Percentiles rank a stretch among this genome's conserved stretches.
Evolutionary conservation across 495 filamentous ascomycete species (phyloP).

Genomic region (Hypoxylon intermedium): DNA sequence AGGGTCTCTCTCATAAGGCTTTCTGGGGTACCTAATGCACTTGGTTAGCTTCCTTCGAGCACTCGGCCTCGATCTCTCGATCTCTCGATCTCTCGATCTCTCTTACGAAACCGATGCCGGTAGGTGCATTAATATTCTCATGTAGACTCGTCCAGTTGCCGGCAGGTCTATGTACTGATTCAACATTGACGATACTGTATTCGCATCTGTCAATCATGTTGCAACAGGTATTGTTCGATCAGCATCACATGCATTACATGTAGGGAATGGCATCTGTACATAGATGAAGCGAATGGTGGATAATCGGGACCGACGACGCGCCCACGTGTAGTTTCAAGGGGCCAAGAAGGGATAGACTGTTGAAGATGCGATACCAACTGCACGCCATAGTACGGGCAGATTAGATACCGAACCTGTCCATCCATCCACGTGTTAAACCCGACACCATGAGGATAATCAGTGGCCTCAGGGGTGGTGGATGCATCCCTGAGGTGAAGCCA

Average conservation of each 20-base stretch:
- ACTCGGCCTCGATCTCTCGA: neutral
- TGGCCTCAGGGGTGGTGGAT: no score
- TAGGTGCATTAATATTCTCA: no score
- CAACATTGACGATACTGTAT: neutral
- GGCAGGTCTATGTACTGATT: neutral
- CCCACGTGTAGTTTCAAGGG: constrained; percentile 21
- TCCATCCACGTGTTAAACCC: no score
- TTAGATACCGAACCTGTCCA: neutral
- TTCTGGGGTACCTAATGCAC: neutral
- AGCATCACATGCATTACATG: constrained; percentile 2
- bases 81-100: no score
- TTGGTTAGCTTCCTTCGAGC: neutral
- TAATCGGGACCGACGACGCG: constrained; percentile 23
- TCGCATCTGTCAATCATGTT: constrained; percentile 4
- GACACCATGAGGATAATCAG: neutral
- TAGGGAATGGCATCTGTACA: neutral
- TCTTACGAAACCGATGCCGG: no score
- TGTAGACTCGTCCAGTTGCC: neutral
- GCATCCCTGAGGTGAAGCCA: no score
- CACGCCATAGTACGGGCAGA: neutral
- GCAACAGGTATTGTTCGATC: constrained; percentile 13
- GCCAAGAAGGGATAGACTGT: neutral
- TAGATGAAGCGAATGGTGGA: constrained; percentile 3
- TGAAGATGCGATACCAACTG: constrained; percentile 1
- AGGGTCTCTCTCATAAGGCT: constrained; percentile 5